Percentiles rank a stretch among this genome's conserved stretches.
Conservation (phyloP, 225 moss, liverwort and hornwort genomes). For the Pleurozium schreberi region DNA sequence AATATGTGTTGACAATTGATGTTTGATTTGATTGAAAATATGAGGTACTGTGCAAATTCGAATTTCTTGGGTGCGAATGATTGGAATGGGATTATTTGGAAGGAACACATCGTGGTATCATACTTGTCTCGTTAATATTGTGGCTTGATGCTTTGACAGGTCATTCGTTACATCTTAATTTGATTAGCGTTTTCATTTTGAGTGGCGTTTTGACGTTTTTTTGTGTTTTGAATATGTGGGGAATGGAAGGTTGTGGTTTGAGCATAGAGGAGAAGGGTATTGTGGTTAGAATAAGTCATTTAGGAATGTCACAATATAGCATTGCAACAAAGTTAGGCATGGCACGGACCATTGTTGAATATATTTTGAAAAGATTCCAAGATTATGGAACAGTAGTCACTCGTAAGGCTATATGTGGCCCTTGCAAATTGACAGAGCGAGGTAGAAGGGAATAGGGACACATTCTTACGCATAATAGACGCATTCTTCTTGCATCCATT, state of each 20-base stretch:
- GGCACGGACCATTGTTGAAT: accelerated
- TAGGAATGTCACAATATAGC: neutral
- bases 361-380: neutral
- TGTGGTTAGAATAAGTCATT: neutral
- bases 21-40: too few relatives aligned
- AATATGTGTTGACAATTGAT: too few relatives aligned
- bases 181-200: neutral
- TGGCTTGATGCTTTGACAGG: too few relatives aligned
- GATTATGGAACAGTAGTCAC: neutral
- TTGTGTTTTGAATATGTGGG: neutral
- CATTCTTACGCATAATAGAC: neutral
- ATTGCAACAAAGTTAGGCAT: neutral
- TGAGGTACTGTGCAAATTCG: too few relatives aligned
- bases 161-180: too few relatives aligned
- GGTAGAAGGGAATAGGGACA: neutral
- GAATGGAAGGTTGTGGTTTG: neutral
- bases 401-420: accelerated
- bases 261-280: neutral
- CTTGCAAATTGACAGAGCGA: accelerated
- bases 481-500: neutral
- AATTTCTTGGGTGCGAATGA: too few relatives aligned
- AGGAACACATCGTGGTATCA: too few relatives aligned
- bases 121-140: too few relatives aligned
- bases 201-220: neutral
- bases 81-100: too few relatives aligned